phyloP scores from a whole-genome alignment of 305 asterid genomes.

The Plantago coronopus region DNA sequence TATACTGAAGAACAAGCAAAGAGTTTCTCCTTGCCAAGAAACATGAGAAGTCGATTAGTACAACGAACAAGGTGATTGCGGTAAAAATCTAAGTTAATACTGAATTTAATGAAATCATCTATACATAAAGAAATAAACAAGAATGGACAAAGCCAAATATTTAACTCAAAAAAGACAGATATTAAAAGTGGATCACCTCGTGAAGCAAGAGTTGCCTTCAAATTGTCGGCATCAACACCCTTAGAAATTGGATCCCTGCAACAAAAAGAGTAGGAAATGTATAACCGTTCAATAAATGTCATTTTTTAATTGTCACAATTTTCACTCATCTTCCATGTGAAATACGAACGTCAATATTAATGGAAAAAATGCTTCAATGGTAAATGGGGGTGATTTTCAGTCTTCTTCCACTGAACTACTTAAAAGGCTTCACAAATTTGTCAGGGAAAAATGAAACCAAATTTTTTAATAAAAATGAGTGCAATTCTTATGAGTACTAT shows the following conservation, averaged over 20 bases:
- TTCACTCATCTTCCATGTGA: background rate
- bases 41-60: background rate
- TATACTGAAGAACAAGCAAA: background rate
- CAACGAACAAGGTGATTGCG: background rate
- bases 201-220: constrained; percentile 72
- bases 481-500: no score
- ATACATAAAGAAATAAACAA: background rate
- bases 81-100: background rate
- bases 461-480: no score
- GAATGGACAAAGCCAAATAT: background rate
- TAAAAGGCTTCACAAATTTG: no score
- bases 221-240: constrained; percentile 54
- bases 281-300: background rate
- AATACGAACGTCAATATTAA: background rate
- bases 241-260: constrained; percentile 80
- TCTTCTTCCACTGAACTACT: no score
- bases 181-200: constrained; percentile 44
- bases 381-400: no score
- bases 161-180: background rate
- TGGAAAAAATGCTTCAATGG: no score
- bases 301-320: background rate
- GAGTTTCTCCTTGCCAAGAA: background rate
- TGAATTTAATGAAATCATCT: background rate
- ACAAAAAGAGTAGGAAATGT: background rate
- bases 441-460: no score